Conservation (phyloP, 1,284 basidiomycete species). For the Apiotrichum domesticum region DNA sequence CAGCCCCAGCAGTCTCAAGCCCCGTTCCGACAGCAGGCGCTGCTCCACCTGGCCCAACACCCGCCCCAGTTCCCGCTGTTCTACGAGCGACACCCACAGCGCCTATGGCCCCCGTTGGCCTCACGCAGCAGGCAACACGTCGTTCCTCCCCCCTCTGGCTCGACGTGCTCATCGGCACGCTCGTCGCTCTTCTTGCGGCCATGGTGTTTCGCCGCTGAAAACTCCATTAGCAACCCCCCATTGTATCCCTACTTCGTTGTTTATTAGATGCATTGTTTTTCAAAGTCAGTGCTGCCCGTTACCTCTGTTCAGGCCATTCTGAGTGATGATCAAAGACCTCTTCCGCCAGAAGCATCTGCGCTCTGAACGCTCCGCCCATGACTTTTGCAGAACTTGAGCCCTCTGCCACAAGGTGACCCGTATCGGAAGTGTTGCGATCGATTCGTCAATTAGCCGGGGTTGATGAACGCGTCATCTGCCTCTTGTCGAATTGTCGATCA, state of each 20-base stretch:
- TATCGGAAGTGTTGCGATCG: too few species aligned
- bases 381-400: too few species aligned
- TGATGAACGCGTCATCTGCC: too few species aligned
- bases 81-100: not conserved
- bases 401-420: too few species aligned
- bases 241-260: not conserved
- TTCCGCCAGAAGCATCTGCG: too few species aligned
- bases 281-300: too few species aligned
- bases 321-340: too few species aligned
- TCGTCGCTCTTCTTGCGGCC: constrained; percentile 39
- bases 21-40: not conserved
- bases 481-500: too few species aligned
- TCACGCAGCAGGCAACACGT: not conserved
- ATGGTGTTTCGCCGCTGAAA: constrained; percentile 3
- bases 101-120: not conserved
- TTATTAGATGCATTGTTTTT: not conserved
- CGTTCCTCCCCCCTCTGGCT: constrained; percentile 11
- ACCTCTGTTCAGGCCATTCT: too few species aligned
- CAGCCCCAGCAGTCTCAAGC: not conserved
- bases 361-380: too few species aligned
- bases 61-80: not conserved
- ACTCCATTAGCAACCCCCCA: not conserved
- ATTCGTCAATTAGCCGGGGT: too few species aligned
- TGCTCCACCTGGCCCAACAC: not conserved
- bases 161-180: constrained; percentile 13